Conservation (phyloP, 2,329 filamentous ascomycete genomes). For the Tolypocladium ophioglossoides region DNA sequence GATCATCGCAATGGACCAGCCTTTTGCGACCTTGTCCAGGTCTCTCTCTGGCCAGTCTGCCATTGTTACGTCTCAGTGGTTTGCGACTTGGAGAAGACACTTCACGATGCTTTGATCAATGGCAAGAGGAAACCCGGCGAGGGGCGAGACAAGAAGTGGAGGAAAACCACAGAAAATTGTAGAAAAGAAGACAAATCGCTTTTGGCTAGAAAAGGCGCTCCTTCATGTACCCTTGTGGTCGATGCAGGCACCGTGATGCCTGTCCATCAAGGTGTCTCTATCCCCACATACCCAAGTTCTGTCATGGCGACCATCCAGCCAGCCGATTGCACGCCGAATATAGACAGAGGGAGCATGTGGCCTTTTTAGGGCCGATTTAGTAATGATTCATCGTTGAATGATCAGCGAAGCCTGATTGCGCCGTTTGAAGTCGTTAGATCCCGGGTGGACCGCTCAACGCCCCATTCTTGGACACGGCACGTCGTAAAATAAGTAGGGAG, state of each 20-base stretch:
- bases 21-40: slow-evolving; percentile 23
- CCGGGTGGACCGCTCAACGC: not conserved
- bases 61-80: slow-evolving; percentile 6
- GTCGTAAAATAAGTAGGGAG: not conserved
- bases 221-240: not conserved
- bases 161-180: not conserved
- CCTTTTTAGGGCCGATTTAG: not conserved
- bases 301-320: not conserved
- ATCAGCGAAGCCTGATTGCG: not conserved
- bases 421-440: not conserved
- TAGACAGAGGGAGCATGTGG: not conserved
- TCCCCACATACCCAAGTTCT: not conserved
- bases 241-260: not conserved
- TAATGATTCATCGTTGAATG: not conserved
- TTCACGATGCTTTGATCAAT: too few relatives aligned
- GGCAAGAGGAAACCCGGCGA: too few relatives aligned
- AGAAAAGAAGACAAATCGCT: not conserved
- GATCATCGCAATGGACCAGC: slow-evolving; percentile 25
- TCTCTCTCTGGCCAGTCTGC: slow-evolving; percentile 16
- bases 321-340: not conserved
- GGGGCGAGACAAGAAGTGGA: not conserved
- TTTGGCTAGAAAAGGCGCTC: not conserved
- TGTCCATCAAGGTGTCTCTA: slow-evolving; percentile 4
- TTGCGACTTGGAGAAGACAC: not conserved
- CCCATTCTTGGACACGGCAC: not conserved